Percentiles rank a stretch among this genome's conserved stretches.
Conservation (phyloP, 1,139 yeast species). For the Hanseniaspora gamundiae region DNA sequence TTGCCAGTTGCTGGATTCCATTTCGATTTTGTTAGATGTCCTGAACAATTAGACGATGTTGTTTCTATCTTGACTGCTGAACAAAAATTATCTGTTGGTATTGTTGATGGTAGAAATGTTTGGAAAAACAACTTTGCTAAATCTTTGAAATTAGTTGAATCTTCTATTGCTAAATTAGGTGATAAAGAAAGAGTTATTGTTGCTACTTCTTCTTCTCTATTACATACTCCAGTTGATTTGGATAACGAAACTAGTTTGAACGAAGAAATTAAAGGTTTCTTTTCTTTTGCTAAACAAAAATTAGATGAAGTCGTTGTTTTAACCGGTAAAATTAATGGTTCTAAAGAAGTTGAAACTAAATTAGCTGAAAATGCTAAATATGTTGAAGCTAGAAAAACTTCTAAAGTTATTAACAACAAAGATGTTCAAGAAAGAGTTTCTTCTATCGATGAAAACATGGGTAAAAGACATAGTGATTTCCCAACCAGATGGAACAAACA, state of each 20-base stretch:
- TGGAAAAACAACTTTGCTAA: conserved; percentile 93
- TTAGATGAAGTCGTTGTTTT: conserved; percentile 79
- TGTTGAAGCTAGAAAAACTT: conserved; percentile 73
- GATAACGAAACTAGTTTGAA: conserved; percentile 82
- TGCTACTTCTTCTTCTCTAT: conserved; percentile 90
- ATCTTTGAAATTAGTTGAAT: conserved; percentile 70
- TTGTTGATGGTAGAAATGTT: conserved; percentile 97
- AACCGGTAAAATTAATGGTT: conserved; percentile 76
- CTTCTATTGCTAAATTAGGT: conserved; percentile 79
- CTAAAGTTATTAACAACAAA: conserved; percentile 82
- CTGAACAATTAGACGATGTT: conserved; percentile 89
- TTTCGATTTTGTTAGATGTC: conserved; percentile 91
- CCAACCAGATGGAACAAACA: conserved; percentile 79
- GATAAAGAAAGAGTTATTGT: conserved; percentile 69
- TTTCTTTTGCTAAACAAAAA: conserved; percentile 97
- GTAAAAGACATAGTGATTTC: conserved; percentile 82
- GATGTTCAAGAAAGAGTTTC: conserved; percentile 83
- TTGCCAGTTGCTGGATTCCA: conserved; percentile 94
- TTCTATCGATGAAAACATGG: conserved; percentile 63
- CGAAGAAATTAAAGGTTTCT: conserved; percentile 90
- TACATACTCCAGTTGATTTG: conserved; percentile 97
- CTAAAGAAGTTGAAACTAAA: conserved; percentile 50
- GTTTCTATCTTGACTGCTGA: conserved; percentile 39
- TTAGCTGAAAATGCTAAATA: conserved; percentile 55
- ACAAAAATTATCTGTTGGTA: conserved; percentile 78